Percentiles rank a stretch among this genome's conserved stretches.
These are phyloP conservation scores for Kuraishia hungarica DNA, from an alignment of 805 yeast genomes.

Conservation along the genomic window DNA sequence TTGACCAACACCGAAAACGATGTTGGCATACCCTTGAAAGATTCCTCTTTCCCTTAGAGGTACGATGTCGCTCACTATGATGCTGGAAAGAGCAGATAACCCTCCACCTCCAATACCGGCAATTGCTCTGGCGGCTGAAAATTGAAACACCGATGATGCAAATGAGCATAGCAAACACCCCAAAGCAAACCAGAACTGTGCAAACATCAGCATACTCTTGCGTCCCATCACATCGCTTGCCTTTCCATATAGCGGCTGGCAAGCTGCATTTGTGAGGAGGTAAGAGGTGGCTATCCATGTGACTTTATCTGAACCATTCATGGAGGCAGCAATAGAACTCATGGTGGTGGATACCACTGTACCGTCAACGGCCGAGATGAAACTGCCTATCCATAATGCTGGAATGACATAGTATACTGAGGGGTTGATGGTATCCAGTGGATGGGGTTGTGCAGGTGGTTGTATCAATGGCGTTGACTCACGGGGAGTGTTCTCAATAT, in stretches of 20 bases:
- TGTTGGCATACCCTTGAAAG: slow-evolving; percentile 79
- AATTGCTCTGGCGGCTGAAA: slow-evolving; percentile 54
- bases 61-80: slow-evolving; percentile 71
- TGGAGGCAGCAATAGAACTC: slow-evolving; percentile 60
- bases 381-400: slow-evolving; percentile 35
- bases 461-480: background rate
- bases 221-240: slow-evolving; percentile 68
- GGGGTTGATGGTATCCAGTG: background rate
- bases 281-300: slow-evolving; percentile 74
- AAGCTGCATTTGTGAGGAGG: slow-evolving; percentile 58
- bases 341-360: slow-evolving; percentile 62
- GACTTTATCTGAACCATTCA: slow-evolving; percentile 51
- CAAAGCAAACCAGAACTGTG: slow-evolving; percentile 45
- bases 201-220: slow-evolving; percentile 39
- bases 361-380: slow-evolving; percentile 51
- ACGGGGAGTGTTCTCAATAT: too few species aligned
- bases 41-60: slow-evolving; percentile 77
- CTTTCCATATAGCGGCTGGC: slow-evolving; percentile 68
- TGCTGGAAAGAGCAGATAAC: slow-evolving; percentile 66
- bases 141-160: slow-evolving; percentile 40
- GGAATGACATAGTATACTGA: background rate
- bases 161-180: slow-evolving; percentile 51
- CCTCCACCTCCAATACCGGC: slow-evolving; percentile 95
- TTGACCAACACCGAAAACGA: slow-evolving; percentile 74
- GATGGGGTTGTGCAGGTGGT: background rate